Evolutionary conservation across 129 eudicot species (phyloP).

Genomic region (Pulicaria dysenterica): DNA sequence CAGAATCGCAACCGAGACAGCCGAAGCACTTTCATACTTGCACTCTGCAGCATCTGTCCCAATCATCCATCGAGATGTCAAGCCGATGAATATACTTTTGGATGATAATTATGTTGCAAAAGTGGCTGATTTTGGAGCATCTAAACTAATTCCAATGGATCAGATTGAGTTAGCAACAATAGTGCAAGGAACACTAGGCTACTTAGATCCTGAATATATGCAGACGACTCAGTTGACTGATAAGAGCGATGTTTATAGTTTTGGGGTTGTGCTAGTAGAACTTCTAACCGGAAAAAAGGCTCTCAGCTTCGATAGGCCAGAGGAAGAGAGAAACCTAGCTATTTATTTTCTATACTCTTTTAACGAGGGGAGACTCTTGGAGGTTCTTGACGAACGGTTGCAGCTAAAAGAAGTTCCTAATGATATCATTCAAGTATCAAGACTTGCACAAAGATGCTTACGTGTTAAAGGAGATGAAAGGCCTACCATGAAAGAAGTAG

Average conservation of each 20-base stretch:
- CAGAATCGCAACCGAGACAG: conserved; percentile 42
- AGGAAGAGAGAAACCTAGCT: conserved; percentile 40
- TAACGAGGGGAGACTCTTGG: conserved; percentile 22
- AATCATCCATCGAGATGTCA: conserved; percentile 50
- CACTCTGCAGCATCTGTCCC: conserved; percentile 54
- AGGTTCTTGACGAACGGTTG: conserved; percentile 32
- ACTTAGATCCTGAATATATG: conserved; percentile 54
- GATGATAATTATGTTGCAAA: conserved; percentile 49
- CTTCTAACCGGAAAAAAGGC: conserved; percentile 41
- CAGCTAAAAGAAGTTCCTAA: conserved; percentile 21
- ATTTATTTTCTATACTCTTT: conserved; percentile 34
- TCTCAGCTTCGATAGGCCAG: conserved; percentile 43
- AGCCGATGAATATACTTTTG: conserved; percentile 48
- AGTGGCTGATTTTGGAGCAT: conserved; percentile 61
- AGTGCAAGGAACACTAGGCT: conserved; percentile 55
- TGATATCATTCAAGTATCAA: conserved; percentile 27
- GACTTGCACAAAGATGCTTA: conserved; percentile 35
- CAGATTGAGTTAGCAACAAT: conserved; percentile 41
- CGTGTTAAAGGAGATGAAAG: conserved; percentile 38
- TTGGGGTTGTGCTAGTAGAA: conserved; percentile 50
- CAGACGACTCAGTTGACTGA: conserved; percentile 47
- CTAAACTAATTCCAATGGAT: conserved; percentile 45
- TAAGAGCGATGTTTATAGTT: conserved; percentile 57
- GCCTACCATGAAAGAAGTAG: conserved; percentile 47
- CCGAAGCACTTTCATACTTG: conserved; percentile 46